Conservation (phyloP, 768 basidiomycete genomes). For the Mycena polygramma region DNA sequence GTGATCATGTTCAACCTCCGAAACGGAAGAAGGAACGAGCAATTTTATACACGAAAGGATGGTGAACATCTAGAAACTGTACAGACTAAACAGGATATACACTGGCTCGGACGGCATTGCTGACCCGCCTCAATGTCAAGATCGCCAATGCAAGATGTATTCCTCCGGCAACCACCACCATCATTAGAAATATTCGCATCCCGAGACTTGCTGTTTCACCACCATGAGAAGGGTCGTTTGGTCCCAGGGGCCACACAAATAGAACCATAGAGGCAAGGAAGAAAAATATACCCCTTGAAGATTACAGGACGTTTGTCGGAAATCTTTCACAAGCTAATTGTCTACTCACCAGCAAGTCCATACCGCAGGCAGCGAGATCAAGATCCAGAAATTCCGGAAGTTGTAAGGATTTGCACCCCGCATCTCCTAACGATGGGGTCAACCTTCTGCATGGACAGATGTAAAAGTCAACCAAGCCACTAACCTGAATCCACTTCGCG, state of each 20-base stretch:
- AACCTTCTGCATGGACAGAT: background rate
- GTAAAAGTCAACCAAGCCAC: background rate
- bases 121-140: conserved; percentile 15
- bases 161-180: conserved; percentile 5
- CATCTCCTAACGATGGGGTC: conserved; percentile 15
- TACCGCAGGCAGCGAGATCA: conserved; percentile 17
- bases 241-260: conserved; percentile 24
- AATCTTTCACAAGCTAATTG: too few species aligned
- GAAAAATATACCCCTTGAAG: conserved; percentile 18
- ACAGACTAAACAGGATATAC: background rate
- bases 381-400: conserved; percentile 25
- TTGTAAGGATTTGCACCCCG: background rate
- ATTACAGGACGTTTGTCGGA: background rate
- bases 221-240: background rate
- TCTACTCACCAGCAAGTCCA: conserved; percentile 25
- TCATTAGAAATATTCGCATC: conserved; percentile 7
- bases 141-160: conserved; percentile 21
- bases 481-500: conserved; percentile 13
- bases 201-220: background rate
- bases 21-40: too few species aligned
- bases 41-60: too few species aligned
- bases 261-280: conserved; percentile 20
- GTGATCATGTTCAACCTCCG: too few species aligned
- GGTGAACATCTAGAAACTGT: too few species aligned
- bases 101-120: background rate